Evolutionary conservation across 306 rosid species (phyloP), one percentile per base, ranked within the genome.

Genomic region (Crataegus laevigata): DNA sequence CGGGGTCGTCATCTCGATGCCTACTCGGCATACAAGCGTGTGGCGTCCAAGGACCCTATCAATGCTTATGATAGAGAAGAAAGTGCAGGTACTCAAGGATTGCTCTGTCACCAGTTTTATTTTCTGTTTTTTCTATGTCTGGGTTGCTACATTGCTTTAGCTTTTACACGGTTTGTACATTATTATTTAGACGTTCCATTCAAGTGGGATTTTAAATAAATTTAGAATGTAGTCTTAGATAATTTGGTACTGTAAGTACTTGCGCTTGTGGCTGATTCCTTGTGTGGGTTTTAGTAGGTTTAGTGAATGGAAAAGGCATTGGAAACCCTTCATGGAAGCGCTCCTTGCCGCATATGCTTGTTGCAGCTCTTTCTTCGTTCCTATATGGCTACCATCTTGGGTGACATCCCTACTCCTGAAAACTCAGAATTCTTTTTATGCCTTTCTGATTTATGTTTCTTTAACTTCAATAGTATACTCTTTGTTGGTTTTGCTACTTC

Each of bases 381-480:
- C 80, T 90, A 82, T 92, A 82, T 74, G 97, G 97, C 75, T 92
- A 90, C 84, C 97, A 92, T 86, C 82, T 90, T 50, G 97, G 96
- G 96, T 90, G 72, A 47, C 75, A 77, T 75, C 72, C 68, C 73
- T 50, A 62, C 50, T 69, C 30, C 58, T 78, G 66, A 81, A 70
- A 70, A 68, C 75, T 75, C 66, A 61, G 14, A 66, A 58, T 76
- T 62, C 54, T 25, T 73, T 50, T 68, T 69, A 34, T 47, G 30
- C 65, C 55, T 38, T 21, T 67, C 5, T n/a, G 22, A 3, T 22
- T 29, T 32, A 14, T 68, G 36, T 72, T 30, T 76, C 11, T 0
- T 40, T 40, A 73, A 25, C 42, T 38, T 30, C 6, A 59, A 42
- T 11, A 8, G 4, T 11, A 51, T 79, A 68, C 77, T 71, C 72